Evolutionary conservation across 2,329 filamentous ascomycete genomes (phyloP).

Genomic region (Penicillium vulpinum): DNA sequence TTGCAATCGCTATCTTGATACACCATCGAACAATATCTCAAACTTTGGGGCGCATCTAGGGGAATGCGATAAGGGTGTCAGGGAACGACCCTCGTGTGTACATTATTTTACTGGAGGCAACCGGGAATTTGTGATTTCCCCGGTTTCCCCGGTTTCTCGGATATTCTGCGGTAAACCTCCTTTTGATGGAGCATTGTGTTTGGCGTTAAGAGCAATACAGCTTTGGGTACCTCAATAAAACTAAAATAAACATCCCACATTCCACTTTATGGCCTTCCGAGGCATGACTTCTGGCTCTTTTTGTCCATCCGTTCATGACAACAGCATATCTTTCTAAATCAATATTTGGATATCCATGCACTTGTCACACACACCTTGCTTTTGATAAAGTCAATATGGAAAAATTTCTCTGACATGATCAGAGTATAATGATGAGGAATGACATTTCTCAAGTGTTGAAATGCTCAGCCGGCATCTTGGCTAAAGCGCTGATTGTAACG

Average conservation of each 20-base stretch:
- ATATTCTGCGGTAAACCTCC: constrained; percentile 15
- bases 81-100: constrained; percentile 19
- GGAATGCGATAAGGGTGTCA: constrained; percentile 6
- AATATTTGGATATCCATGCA: not conserved
- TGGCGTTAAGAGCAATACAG: constrained; percentile 27
- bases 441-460: not conserved
- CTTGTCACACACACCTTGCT: not conserved
- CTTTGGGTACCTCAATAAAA: constrained; percentile 24
- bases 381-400: not conserved
- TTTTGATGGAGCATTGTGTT: constrained; percentile 28
- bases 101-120: constrained; percentile 26
- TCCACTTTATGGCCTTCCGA: not conserved
- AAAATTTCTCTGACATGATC: not conserved
- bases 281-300: not conserved
- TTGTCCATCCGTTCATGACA: not conserved
- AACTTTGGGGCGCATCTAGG: not conserved
- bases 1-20: not conserved
- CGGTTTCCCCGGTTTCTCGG: not conserved
- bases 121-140: not conserved
- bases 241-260: constrained; percentile 19
- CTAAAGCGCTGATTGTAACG: constrained; percentile 35
- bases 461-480: constrained; percentile 13
- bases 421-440: not conserved
- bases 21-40: not conserved
- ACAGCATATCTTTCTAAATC: not conserved